These are phyloP conservation scores for Micractinium sp. DNA, from an alignment of 139 green algal genomes.

Conservation along the genomic window DNA sequence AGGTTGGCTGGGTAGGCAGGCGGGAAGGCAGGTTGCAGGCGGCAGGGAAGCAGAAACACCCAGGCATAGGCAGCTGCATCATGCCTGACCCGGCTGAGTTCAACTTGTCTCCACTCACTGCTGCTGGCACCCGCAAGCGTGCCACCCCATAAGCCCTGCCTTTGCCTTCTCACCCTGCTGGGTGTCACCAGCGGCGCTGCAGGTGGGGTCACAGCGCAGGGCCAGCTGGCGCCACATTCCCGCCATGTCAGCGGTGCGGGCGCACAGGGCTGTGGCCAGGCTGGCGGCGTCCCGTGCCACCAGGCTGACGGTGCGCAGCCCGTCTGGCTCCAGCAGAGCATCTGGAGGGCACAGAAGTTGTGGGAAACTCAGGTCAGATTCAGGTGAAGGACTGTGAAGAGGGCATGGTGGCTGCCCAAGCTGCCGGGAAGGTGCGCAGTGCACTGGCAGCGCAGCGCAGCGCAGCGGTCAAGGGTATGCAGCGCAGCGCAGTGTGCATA, in stretches of 20 bases:
- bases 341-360: background rate
- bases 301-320: conserved; percentile 1
- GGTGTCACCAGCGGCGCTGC: background rate
- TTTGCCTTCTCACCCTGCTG: background rate
- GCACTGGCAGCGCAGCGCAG: no score
- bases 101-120: background rate
- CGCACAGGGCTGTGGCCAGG: background rate
- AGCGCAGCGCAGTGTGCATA: no score
- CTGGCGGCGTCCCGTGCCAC: conserved; percentile 1
- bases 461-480: no score
- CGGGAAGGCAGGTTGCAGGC: no score
- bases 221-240: conserved; percentile 12
- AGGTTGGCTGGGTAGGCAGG: background rate
- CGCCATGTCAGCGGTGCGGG: background rate
- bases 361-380: background rate
- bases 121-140: background rate
- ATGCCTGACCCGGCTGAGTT: background rate
- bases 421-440: no score
- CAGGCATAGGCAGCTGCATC: no score
- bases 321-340: conserved; percentile 3
- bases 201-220: background rate
- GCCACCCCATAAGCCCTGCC: no score
- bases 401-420: no score
- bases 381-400: background rate
- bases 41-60: no score